Conservation (phyloP, 148 eudicot species). For the Silene conica region DNA sequence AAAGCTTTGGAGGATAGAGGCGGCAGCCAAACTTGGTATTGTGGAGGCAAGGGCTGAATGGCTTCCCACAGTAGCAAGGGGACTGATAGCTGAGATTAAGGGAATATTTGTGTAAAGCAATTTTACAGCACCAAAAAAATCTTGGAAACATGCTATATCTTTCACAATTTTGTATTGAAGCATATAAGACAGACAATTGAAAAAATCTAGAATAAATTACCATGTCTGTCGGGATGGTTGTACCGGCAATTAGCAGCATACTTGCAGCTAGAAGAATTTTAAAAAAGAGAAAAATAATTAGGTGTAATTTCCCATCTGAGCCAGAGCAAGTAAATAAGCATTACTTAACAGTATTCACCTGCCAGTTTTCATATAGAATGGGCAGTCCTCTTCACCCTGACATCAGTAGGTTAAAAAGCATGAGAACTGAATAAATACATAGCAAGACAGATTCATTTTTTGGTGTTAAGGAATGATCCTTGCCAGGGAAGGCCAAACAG, state of each 20-base stretch:
- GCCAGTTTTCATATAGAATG: constrained; percentile 93
- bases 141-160: not conserved
- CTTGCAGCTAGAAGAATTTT: constrained; percentile 59
- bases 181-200: no score
- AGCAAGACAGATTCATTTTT: not conserved
- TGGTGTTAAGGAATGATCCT: not conserved
- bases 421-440: constrained; percentile 7
- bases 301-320: not conserved
- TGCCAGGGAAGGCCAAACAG: no score
- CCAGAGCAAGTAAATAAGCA: not conserved
- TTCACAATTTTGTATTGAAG: not conserved
- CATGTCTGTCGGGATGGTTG: constrained; percentile 83
- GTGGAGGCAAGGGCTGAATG: constrained; percentile 50
- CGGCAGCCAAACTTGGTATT: constrained; percentile 38
- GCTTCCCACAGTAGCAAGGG: constrained; percentile 39
- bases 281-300: not conserved
- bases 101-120: constrained; percentile 10
- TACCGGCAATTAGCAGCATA: constrained; percentile 88
- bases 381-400: constrained; percentile 92
- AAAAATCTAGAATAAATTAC: constrained; percentile 24
- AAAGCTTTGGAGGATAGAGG: constrained; percentile 56
- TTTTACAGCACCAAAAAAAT: constrained; percentile 4
- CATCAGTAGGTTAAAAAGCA: constrained; percentile 21
- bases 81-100: constrained; percentile 40
- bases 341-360: constrained; percentile 41